Conservation (phyloP, 768 basidiomycete genomes). For the Sarcodon sp. region DNA sequence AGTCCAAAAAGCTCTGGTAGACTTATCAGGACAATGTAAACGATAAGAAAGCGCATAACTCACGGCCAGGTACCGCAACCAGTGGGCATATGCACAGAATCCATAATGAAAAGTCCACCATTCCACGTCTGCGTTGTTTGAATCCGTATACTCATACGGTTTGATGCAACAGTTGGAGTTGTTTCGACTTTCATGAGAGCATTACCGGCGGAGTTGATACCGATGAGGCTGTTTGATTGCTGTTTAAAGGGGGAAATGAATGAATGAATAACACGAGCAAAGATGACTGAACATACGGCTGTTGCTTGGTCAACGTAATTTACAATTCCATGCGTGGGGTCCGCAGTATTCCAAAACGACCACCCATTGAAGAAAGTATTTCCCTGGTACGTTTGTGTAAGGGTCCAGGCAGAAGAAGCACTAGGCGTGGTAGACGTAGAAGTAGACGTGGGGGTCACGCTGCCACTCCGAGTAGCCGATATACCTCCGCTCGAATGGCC, state of each 20-base stretch:
- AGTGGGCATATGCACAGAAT: conserved; percentile 80
- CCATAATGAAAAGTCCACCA: conserved; percentile 65
- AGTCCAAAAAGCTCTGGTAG: conserved; percentile 19
- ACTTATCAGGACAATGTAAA: neutral
- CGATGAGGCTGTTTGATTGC: conserved; percentile 45
- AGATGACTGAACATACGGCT: conserved; percentile 29
- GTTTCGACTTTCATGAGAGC: conserved; percentile 87
- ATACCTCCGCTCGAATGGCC: conserved; percentile 5
- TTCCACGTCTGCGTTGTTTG: conserved; percentile 47
- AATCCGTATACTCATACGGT: conserved; percentile 70
- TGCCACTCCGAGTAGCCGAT: conserved; percentile 9
- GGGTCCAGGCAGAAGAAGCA: conserved; percentile 24
- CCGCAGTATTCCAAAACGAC: conserved; percentile 52
- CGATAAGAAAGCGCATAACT: conserved; percentile 9
- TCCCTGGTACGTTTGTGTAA: conserved; percentile 48
- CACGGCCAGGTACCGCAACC: conserved; percentile 81
- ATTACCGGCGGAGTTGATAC: conserved; percentile 58
- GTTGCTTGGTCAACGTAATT: conserved; percentile 50
- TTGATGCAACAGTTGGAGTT: conserved; percentile 53
- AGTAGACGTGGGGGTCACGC: conserved; percentile 2
- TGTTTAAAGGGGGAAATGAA: conserved; percentile 9
- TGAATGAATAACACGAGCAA: neutral
- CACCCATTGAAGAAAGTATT: conserved; percentile 73
- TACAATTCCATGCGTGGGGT: conserved; percentile 71
- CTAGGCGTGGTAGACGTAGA: conserved; percentile 1